Conservation (phyloP, 176 grass and related monocot species). For the Oryza meridionalis region DNA sequence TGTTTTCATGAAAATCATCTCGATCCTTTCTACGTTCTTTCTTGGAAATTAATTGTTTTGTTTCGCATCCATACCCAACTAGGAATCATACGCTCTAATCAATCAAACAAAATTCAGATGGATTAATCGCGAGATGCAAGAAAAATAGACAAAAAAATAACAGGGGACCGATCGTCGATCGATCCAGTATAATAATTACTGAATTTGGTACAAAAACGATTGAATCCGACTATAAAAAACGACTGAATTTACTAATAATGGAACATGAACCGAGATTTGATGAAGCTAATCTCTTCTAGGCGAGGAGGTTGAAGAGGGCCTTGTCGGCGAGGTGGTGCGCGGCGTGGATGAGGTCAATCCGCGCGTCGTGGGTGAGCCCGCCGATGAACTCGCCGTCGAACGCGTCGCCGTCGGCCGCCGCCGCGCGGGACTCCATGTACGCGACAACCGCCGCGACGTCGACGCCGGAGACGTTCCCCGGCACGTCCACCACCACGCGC, state of each 20-base stretch:
- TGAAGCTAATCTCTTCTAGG: background rate
- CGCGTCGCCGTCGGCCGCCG: background rate
- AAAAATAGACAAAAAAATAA: background rate
- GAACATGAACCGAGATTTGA: background rate
- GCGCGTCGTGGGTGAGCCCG: background rate
- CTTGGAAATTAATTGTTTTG: background rate
- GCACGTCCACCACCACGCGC: slow-evolving; percentile 39
- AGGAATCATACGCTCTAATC: background rate
- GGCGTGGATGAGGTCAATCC: background rate
- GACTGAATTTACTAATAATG: background rate
- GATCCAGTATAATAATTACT: background rate
- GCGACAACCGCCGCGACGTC: slow-evolving; percentile 34
- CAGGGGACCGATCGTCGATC: background rate
- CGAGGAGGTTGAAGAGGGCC: background rate
- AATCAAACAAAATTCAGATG: background rate
- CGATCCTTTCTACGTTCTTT: too few relatives aligned
- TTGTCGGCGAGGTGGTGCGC: background rate
- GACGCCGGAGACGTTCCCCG: slow-evolving; percentile 19
- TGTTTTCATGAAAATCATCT: background rate
- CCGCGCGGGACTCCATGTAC: slow-evolving; percentile 34
- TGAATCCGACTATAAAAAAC: background rate
- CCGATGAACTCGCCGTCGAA: background rate
- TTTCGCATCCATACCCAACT: background rate
- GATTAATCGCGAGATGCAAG: too few relatives aligned
- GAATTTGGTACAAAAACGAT: background rate